These are phyloP conservation scores for Citrus cavaleriei DNA, from an alignment of 345 rosid species.

Conservation along the genomic window DNA sequence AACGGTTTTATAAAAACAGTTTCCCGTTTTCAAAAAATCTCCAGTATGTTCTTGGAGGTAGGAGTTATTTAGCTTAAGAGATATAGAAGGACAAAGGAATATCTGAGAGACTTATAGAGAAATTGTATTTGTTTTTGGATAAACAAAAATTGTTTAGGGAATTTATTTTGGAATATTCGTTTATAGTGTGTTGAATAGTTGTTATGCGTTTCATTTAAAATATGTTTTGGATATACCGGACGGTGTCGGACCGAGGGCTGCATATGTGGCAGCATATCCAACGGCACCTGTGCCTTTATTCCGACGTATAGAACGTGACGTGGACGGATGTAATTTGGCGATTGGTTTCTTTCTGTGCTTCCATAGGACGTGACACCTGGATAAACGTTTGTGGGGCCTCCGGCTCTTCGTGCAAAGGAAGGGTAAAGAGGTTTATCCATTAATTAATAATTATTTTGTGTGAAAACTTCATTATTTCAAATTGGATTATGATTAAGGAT, in stretches of 20 bases:
- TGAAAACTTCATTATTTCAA: neutral
- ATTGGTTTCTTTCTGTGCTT: neutral
- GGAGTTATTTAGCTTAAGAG: neutral
- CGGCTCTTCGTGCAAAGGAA: neutral
- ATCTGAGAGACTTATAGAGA: neutral
- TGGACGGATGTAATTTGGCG: neutral
- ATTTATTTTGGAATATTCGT: constrained; percentile 38
- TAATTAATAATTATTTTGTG: neutral
- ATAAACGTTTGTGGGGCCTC: no score
- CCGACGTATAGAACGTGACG: constrained; percentile 1
- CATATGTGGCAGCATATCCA: constrained; percentile 38
- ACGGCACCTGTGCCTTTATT: constrained; percentile 30
- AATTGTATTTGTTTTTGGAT: neutral
- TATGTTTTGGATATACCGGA: constrained; percentile 23
- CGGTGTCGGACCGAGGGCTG: neutral
- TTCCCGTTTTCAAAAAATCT: neutral
- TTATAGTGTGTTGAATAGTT: neutral
- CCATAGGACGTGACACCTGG: neutral
- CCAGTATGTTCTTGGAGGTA: neutral
- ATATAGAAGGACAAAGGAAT: neutral
- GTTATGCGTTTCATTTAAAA: neutral
- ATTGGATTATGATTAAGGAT: no score
- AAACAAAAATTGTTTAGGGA: neutral
- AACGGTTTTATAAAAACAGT: neutral
- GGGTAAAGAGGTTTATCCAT: neutral